Evolutionary conservation across 2,329 filamentous ascomycete genomes (phyloP).

Genomic region (Monosporascus sp.): DNA sequence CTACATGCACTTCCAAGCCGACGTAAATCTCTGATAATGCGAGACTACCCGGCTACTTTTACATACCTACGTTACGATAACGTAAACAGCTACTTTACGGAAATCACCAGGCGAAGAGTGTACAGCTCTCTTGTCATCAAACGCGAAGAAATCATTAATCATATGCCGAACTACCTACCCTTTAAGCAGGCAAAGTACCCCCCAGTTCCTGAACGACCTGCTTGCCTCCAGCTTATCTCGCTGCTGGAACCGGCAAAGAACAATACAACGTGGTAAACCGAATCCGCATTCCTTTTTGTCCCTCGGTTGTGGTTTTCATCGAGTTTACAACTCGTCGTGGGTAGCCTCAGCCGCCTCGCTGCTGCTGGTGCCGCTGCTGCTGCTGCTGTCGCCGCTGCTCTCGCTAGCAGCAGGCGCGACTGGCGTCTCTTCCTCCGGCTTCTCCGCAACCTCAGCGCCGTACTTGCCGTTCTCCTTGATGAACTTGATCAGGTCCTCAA

Average conservation of each 20-base stretch:
- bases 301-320: constrained; percentile 12
- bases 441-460: constrained; percentile 62
- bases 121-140: constrained; percentile 1
- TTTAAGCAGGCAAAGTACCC: constrained; percentile 21
- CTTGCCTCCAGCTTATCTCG: constrained; percentile 18
- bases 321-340: constrained; percentile 73
- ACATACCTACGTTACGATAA: neutral
- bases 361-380: constrained; percentile 26
- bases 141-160: constrained; percentile 14
- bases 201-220: constrained; percentile 15
- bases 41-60: too few species aligned
- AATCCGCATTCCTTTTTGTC: constrained; percentile 2
- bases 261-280: constrained; percentile 13
- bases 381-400: too few species aligned
- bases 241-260: constrained; percentile 18
- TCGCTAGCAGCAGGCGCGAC: constrained; percentile 44
- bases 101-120: neutral
- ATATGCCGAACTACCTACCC: constrained; percentile 21
- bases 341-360: constrained; percentile 41
- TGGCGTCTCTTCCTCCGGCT: constrained; percentile 48
- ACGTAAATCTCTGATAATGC: too few species aligned
- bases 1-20: too few species aligned
- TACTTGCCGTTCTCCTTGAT: constrained; percentile 93
- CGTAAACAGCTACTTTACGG: neutral
- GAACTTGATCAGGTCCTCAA: constrained; percentile 89